phyloP scores from a whole-genome alignment of 257 asterid genomes.

The Coffea eugenioides region DNA sequence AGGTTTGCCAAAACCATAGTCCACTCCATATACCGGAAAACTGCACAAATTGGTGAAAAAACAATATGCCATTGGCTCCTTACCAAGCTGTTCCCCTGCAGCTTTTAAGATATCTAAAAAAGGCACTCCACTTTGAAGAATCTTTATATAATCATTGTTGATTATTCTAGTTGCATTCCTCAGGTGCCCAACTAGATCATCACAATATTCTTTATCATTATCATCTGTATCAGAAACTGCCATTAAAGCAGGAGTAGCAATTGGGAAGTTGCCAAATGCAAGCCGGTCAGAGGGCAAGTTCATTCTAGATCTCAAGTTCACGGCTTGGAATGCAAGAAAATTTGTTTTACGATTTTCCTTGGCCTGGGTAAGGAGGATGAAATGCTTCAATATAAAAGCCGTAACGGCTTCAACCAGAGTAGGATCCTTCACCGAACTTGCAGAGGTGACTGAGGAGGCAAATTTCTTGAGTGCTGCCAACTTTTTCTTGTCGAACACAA shows the following conservation, averaged over 20 bases:
- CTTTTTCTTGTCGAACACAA: slow-evolving; percentile 30
- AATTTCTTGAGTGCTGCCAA: slow-evolving; percentile 18
- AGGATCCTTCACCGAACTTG: slow-evolving; percentile 18
- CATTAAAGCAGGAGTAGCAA: slow-evolving; percentile 4
- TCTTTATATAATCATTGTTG: slow-evolving; percentile 5
- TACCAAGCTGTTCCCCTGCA: neutral
- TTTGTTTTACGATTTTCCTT: neutral
- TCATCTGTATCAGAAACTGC: neutral
- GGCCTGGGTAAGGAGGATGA: neutral
- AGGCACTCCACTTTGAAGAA: neutral
- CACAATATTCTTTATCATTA: neutral
- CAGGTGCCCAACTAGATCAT: slow-evolving; percentile 16
- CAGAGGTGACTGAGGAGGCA: neutral
- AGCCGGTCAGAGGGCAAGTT: neutral
- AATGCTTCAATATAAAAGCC: slow-evolving; percentile 32
- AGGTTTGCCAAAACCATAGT: slow-evolving; percentile 42
- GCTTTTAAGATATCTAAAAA: neutral
- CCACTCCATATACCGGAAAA: slow-evolving; percentile 38
- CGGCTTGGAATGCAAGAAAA: slow-evolving; percentile 21
- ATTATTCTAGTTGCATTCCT: slow-evolving; percentile 24
- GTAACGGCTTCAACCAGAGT: slow-evolving; percentile 43
- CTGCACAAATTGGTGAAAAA: slow-evolving; percentile 35
- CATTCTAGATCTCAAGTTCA: slow-evolving; percentile 26
- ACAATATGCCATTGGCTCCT: neutral
- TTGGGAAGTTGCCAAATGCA: slow-evolving; percentile 20